Evolutionary conservation across 164 flowering plant species (phyloP).

Genomic region (Nymphaea colorata): DNA sequence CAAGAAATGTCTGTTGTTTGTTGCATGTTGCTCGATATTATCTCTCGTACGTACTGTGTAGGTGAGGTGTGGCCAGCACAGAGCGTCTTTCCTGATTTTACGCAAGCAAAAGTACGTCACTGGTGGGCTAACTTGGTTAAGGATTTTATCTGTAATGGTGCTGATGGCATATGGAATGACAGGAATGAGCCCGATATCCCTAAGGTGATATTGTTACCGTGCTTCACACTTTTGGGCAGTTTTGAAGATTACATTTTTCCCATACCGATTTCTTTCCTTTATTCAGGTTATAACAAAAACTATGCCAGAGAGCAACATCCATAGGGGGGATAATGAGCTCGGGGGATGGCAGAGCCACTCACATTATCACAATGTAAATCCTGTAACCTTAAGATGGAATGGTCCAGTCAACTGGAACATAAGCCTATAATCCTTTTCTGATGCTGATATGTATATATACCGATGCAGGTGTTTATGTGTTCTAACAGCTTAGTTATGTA

Average conservation of each 20-base stretch:
- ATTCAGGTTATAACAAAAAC: conserved; percentile 74
- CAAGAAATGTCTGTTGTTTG: neutral
- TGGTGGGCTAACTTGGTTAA: conserved; percentile 93
- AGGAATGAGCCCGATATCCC: conserved; percentile 96
- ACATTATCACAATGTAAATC: conserved; percentile 70
- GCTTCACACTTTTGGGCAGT: neutral
- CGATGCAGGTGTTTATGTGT: no score
- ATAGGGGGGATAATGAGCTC: conserved; percentile 70
- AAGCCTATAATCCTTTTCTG: no score
- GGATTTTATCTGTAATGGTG: conserved; percentile 74
- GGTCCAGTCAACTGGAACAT: no score
- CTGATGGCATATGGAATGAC: conserved; percentile 99
- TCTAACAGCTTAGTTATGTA: neutral
- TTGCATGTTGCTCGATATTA: neutral
- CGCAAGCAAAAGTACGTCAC: conserved; percentile 57
- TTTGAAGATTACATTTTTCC: no score
- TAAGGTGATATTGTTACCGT: conserved; percentile 31
- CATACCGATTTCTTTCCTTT: neutral
- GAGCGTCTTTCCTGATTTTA: conserved; percentile 92
- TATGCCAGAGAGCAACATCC: conserved; percentile 91
- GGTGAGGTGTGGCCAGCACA: conserved; percentile 97
- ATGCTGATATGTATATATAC: no score
- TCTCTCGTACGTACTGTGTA: conserved; percentile 13
- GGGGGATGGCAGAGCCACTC: conserved; percentile 77
- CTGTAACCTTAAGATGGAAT: no score